phyloP scores from a whole-genome alignment of 257 asterid genomes.

The Nicotiana attenuata region DNA sequence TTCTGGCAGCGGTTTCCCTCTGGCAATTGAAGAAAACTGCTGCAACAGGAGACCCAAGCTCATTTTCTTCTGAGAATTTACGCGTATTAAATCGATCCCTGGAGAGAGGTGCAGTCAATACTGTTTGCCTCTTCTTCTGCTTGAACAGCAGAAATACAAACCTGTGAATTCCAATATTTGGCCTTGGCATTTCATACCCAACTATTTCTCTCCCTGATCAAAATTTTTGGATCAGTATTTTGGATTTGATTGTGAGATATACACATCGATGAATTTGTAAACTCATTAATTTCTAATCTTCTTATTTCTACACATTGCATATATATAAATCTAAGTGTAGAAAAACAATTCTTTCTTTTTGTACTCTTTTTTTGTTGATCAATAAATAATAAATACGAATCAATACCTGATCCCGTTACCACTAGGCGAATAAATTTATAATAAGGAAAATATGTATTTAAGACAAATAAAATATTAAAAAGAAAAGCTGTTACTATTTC shows the following conservation, averaged over 20 bases:
- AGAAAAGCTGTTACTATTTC: not conserved
- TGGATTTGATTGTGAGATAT: not conserved
- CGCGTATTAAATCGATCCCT: constrained; percentile 64
- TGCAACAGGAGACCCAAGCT: constrained; percentile 61
- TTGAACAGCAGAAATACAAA: constrained; percentile 58
- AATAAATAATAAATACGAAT: not conserved
- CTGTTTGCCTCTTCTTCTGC: constrained; percentile 49
- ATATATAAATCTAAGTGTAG: not conserved
- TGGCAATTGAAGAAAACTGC: constrained; percentile 93
- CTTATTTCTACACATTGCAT: not conserved
- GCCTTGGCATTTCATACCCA: constrained; percentile 74
- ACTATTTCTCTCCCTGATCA: constrained; percentile 63
- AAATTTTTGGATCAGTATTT: too few species aligned
- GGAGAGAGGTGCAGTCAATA: constrained; percentile 21
- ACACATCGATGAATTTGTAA: too few species aligned
- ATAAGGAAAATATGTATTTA: not conserved
- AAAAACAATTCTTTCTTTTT: not conserved
- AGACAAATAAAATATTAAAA: not conserved
- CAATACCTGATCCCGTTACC: not conserved
- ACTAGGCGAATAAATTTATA: not conserved
- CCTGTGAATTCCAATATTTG: constrained; percentile 89
- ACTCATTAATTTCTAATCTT: not conserved
- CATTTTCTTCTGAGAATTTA: constrained; percentile 53
- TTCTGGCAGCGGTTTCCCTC: constrained; percentile 84
- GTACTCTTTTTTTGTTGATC: too few species aligned